Evolutionary conservation across 495 filamentous ascomycete species (phyloP).

Genomic region (Parachaetomium inaequale): DNA sequence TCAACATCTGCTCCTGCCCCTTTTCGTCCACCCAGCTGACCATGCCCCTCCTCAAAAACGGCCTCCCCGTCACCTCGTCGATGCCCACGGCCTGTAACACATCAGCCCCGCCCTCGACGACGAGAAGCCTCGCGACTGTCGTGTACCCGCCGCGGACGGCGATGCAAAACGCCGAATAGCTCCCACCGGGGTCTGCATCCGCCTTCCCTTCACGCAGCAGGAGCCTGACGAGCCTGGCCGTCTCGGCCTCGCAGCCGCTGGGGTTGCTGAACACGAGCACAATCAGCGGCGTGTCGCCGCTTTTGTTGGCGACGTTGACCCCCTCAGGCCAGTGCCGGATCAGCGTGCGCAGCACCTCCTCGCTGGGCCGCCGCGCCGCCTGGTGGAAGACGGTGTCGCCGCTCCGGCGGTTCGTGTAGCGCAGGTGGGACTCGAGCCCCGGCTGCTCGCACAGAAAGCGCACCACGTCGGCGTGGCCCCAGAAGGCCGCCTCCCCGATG

Average conservation of each 20-base stretch:
- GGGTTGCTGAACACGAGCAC: neutral
- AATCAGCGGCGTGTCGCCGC: neutral
- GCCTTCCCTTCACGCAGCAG: neutral
- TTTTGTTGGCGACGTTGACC: neutral
- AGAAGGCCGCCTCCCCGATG: neutral
- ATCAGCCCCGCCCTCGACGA: neutral
- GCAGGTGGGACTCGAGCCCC: neutral
- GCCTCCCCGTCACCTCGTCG: neutral
- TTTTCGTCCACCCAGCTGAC: neutral
- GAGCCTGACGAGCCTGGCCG: neutral
- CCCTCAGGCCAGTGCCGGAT: constrained; percentile 5
- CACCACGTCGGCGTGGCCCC: neutral
- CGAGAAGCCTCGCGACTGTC: neutral
- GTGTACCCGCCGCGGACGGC: neutral
- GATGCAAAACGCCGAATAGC: neutral
- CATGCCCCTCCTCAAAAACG: neutral
- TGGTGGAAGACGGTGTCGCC: constrained; percentile 5
- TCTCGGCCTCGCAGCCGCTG: neutral
- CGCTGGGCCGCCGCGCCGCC: neutral
- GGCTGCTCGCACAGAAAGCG: constrained; percentile 9
- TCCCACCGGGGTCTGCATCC: neutral
- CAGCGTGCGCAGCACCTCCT: neutral
- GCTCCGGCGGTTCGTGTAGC: neutral
- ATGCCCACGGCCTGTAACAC: neutral
- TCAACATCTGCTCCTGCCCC: neutral